These are phyloP conservation scores for Monosporascus sp. DNA, from an alignment of 2,329 filamentous ascomycete genomes.

Conservation along the genomic window DNA sequence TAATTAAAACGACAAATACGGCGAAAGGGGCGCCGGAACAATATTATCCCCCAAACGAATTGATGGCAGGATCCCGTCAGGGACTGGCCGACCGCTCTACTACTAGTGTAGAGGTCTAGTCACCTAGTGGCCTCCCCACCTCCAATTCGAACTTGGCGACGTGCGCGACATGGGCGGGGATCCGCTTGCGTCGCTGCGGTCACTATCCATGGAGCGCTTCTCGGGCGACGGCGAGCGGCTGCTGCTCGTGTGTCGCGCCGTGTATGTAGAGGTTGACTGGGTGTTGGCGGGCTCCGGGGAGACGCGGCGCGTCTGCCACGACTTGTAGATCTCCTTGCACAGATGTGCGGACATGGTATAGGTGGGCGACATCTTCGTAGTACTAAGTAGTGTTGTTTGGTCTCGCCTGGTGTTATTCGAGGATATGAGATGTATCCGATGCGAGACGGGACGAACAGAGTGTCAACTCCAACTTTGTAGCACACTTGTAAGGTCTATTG, in stretches of 20 bases:
- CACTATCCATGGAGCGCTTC: constrained; percentile 44
- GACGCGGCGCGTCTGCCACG: constrained; percentile 47
- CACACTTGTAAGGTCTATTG: too few species aligned
- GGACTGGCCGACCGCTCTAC: too few species aligned
- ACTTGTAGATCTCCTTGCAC: constrained; percentile 54
- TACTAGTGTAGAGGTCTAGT: too few species aligned
- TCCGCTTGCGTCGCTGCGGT: constrained; percentile 30
- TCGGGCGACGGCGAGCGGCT: constrained; percentile 32
- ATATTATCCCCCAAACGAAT: too few species aligned
- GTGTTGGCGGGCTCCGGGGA: constrained; percentile 26
- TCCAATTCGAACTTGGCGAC: constrained; percentile 29
- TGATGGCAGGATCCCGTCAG: too few species aligned
- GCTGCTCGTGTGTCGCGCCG: constrained; percentile 2
- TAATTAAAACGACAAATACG: too few species aligned
- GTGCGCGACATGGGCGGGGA: constrained; percentile 23
- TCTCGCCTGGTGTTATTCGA: neutral
- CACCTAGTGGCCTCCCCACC: constrained; percentile 19
- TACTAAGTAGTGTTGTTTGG: neutral
- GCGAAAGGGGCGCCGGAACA: too few species aligned
- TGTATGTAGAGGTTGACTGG: constrained; percentile 14
- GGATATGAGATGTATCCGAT: neutral
- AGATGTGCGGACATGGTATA: constrained; percentile 58
- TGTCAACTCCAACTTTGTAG: too few species aligned
- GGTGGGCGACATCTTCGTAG: constrained; percentile 46
- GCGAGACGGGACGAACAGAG: too few species aligned